Evolutionary conservation across 495 filamentous ascomycete species (phyloP).

Genomic region (Talaromyces wortmannii): DNA sequence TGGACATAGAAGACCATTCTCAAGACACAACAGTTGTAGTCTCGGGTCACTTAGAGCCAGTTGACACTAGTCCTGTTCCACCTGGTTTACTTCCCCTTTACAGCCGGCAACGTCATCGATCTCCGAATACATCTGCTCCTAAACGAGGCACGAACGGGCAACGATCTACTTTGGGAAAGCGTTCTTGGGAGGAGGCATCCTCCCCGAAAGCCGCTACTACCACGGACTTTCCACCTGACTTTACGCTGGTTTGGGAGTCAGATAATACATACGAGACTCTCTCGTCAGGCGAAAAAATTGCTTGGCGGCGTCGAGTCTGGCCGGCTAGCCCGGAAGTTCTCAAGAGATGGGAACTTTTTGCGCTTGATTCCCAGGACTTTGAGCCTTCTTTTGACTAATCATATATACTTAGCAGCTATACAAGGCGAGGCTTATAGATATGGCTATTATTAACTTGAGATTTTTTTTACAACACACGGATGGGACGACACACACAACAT

Average conservation of each 20-base stretch:
- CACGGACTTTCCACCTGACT: not conserved
- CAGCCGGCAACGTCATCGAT: not conserved
- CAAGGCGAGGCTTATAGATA: too few species aligned
- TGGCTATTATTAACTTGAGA: too few species aligned
- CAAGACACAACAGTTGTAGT: not conserved
- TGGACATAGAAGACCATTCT: not conserved
- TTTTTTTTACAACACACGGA: too few species aligned
- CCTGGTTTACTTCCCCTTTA: not conserved
- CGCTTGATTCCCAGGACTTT: slow-evolving; percentile 29
- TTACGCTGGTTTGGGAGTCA: not conserved
- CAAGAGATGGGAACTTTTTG: slow-evolving; percentile 37
- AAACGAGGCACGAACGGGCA: not conserved
- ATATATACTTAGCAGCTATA: too few species aligned
- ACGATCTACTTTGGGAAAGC: slow-evolving; percentile 16
- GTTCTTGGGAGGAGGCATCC: slow-evolving; percentile 10
- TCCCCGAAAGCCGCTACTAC: not conserved
- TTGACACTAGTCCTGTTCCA: too few species aligned
- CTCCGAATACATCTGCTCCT: not conserved
- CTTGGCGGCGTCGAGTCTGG: slow-evolving; percentile 22
- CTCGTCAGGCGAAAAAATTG: slow-evolving; percentile 1
- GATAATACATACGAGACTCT: slow-evolving; percentile 3
- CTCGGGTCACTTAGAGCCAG: not conserved
- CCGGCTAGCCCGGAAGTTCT: slow-evolving; percentile 36
- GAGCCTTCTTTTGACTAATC: not conserved
- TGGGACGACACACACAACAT: not conserved